phyloP scores from a whole-genome alignment of 1,284 basidiomycete species.

The Marasmius tenuissimus region DNA sequence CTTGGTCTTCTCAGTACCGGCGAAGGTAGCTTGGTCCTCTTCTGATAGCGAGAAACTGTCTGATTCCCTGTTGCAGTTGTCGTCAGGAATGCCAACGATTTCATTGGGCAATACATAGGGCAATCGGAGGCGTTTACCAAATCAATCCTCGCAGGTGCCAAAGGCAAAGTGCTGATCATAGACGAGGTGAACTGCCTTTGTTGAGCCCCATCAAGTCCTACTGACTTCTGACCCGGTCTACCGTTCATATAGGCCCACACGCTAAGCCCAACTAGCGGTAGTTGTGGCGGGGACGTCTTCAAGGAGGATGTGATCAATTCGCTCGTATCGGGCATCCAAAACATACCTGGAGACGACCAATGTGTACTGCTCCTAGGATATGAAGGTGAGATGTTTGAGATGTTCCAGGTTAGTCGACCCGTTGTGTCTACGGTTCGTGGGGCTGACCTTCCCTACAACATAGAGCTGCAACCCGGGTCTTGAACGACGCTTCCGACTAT shows the following conservation, averaged over 20 bases:
- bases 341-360: slow-evolving; percentile 63
- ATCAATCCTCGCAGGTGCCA: slow-evolving; percentile 50
- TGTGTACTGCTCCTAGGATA: slow-evolving; percentile 68
- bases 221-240: background rate
- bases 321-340: slow-evolving; percentile 71
- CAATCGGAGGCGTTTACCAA: slow-evolving; percentile 64
- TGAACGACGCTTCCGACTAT: slow-evolving; percentile 60
- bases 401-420: slow-evolving; percentile 59
- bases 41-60: background rate
- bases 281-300: slow-evolving; percentile 40
- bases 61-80: slow-evolving; percentile 41
- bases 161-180: slow-evolving; percentile 66
- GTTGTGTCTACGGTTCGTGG: background rate
- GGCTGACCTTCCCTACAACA: background rate
- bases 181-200: slow-evolving; percentile 49
- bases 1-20: slow-evolving; percentile 62
- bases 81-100: slow-evolving; percentile 62
- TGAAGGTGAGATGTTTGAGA: slow-evolving; percentile 61
- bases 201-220: background rate
- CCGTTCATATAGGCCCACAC: slow-evolving; percentile 54
- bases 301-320: slow-evolving; percentile 72
- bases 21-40: slow-evolving; percentile 47
- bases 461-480: slow-evolving; percentile 71
- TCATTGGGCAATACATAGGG: slow-evolving; percentile 55
- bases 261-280: slow-evolving; percentile 43